Base-by-base conservation (phyloP, 257 asterid genomes). In the Paraleonurus japonicus region DNA sequence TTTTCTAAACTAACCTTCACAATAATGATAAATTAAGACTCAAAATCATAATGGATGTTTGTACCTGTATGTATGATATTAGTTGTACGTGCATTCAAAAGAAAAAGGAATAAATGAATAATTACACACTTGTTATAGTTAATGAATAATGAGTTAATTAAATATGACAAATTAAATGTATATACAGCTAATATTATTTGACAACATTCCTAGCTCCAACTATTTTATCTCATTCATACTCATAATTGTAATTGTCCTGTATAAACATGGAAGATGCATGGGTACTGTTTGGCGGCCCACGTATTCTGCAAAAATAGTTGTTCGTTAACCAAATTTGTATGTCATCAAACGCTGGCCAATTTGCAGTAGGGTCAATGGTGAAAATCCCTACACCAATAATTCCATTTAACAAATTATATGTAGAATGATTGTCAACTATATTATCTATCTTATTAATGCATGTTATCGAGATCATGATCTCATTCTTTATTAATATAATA, bases 141-240 rank as follows among this genome's bases (percentile, higher is more conserved):
- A 39, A 39, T 39, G 48, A 12, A 28, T 60, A 22, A 55, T 4
- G 2, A 22, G 8, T 19, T 61, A 17, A 20, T 19, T 1, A 50
- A 22, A 51, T 11, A 50, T 53, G 32, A 53, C 10, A 63, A 72
- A 33, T 27, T 5, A 13, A 43, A 43, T 13, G 20, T 10, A 55
- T 1, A 26, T 30, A 50, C 76, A 65, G 70, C 70, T 77, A 65
- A 47, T 53, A 41, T 32, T 54, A 10, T 5, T 58, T 65, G 63
- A 54, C 73, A 62, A 74, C 76, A 74, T 78, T 48, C 81, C 76
- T 65, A 28, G n/a, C n/a, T n/a, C n/a, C 77, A 74, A 77, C 77
- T 55, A 72, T 80, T 65, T 67, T 37, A 32, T 3, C n/a, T 45
- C 19, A 4, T 43, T n/a, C n/a, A 50, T 71, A n/a, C 47, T 35